Base-by-base conservation (phyloP, 73 alveolate species). In the Symbiodinium natans region DNA sequence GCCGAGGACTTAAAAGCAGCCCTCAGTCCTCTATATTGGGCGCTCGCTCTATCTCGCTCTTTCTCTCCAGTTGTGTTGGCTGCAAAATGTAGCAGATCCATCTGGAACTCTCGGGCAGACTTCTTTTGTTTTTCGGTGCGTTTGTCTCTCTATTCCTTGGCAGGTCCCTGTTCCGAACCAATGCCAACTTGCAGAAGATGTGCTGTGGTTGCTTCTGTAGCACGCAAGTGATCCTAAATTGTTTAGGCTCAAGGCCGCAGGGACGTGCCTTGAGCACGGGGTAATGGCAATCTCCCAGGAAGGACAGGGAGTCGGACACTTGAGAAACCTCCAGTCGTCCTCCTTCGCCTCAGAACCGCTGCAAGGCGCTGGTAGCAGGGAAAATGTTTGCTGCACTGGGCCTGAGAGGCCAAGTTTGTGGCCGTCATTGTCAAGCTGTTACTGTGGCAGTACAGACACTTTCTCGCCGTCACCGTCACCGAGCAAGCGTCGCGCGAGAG, bases 391-490 rank as follows among this genome's bases (percentile, higher is more conserved):
- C 34, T 63, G 77, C 34, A 27, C 77, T 7, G 77, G 34, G 77
- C 17, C 77, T 23, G 77, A 27, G 36, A 63, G 77, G 31, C 77
- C 31, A 63, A 63, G 77, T 34, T 27, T 63, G 77, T 63, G 77
- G 77, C 31, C 34, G 77, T 63, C 77, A 34, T 27, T 63, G 25
- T 63, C 77, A 27, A 63, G 77, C 29, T 63, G 77, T 27, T 63
- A 63, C 25, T 63, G 77, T 63, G 77, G 77, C 15, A 63, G 77
- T 27, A 63, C 77, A 63, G 77, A 63, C 77, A 63, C 77, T 21
- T 23, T 63, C 84, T 73, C 84, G 17, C 84, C 84, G 40, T 34
- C 84, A 9, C 84, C 84, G 10, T 73, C 84, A 8, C 84, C 84
- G 29, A 34, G 84, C 43, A 73, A 73, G 84, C 84, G 84, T 34